A percentile compares a stretch with the other conserved stretches of the same genome.
Conservation (phyloP, 345 rosid species). For the Rubroshorea leprosula region DNA sequence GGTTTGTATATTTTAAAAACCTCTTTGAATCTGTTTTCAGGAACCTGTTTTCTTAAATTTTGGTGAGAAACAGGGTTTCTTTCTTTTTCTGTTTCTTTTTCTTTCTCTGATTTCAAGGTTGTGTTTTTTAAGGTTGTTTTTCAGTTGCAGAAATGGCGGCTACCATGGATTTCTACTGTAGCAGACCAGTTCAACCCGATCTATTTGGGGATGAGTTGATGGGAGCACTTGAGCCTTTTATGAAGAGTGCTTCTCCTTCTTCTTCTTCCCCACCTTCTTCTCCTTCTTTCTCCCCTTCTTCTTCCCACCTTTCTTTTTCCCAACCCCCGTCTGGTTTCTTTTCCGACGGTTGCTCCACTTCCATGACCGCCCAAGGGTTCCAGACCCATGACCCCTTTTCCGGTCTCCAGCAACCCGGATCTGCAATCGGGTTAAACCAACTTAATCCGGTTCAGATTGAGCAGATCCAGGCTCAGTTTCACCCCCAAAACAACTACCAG, state of each 20-base stretch:
- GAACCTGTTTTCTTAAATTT: conserved; percentile 40
- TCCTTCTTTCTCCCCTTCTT: not conserved
- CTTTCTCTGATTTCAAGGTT: not conserved
- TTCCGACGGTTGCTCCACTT: conserved; percentile 31
- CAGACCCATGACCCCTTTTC: conserved; percentile 21
- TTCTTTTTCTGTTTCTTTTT: not conserved
- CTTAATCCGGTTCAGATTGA: conserved; percentile 56
- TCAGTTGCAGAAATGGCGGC: conserved; percentile 37
- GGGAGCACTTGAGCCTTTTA: conserved; percentile 94
- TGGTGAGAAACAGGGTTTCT: conserved; percentile 41
- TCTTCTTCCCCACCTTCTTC: conserved; percentile 19
- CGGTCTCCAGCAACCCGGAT: conserved; percentile 39
- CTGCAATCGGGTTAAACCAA: conserved; percentile 45
- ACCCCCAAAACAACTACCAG: conserved; percentile 26
- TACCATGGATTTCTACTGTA: conserved; percentile 55
- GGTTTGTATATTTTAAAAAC: conserved; percentile 75
- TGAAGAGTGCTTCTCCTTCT: conserved; percentile 52
- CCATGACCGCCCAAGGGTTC: conserved; percentile 29
- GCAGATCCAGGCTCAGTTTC: conserved; percentile 51
- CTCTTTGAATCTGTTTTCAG: conserved; percentile 36
- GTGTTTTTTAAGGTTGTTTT: conserved; percentile 5
- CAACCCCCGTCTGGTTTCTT: conserved; percentile 19
- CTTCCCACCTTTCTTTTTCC: conserved; percentile 21
- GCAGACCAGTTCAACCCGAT: conserved; percentile 35
- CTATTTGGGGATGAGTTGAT: conserved; percentile 64